Evolutionary conservation across 768 basidiomycete species (phyloP).

Genomic region (Pisolithus tinctorius): DNA sequence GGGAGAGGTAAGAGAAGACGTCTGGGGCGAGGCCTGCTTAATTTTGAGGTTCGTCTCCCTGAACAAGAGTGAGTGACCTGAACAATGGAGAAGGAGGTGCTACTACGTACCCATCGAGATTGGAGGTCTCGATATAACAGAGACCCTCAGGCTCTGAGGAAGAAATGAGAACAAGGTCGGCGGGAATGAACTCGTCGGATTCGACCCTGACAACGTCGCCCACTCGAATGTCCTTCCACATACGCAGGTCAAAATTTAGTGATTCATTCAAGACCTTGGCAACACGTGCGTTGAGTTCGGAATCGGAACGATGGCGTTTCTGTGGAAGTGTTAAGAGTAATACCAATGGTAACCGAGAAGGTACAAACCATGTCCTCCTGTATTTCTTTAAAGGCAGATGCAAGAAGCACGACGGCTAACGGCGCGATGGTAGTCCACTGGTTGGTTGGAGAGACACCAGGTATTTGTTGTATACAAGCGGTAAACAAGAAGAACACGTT

Average conservation of each 20-base stretch:
- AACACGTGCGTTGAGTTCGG: conserved; percentile 79
- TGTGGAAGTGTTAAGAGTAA: conserved; percentile 22
- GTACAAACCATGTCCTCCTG: conserved; percentile 85
- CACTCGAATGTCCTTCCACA: conserved; percentile 86
- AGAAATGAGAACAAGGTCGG: conserved; percentile 81
- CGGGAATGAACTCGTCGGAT: conserved; percentile 91
- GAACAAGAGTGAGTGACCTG: not conserved
- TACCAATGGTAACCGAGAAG: not conserved
- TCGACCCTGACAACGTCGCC: conserved; percentile 92
- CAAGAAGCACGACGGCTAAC: conserved; percentile 80
- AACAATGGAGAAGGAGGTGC: not conserved
- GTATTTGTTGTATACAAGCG: conserved; percentile 95
- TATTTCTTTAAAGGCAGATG: conserved; percentile 91
- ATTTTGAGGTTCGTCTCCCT: conserved; percentile 99
- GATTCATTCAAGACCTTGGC: conserved; percentile 68
- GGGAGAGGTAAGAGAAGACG: conserved; percentile 72
- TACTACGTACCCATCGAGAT: conserved; percentile 80
- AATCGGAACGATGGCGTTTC: conserved; percentile 97
- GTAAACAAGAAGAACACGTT: conserved; percentile 99
- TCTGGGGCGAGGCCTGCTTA: conserved; percentile 88
- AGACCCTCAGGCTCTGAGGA: conserved; percentile 96
- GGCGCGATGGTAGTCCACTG: conserved; percentile 92
- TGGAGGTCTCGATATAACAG: conserved; percentile 97
- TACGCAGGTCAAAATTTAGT: conserved; percentile 60
- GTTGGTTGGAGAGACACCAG: conserved; percentile 95